A percentile compares a stretch with the other conserved stretches of the same genome.
These are phyloP conservation scores for Alternaria alternata DNA, from an alignment of 2,329 filamentous ascomycete species.

Conservation along the genomic window DNA sequence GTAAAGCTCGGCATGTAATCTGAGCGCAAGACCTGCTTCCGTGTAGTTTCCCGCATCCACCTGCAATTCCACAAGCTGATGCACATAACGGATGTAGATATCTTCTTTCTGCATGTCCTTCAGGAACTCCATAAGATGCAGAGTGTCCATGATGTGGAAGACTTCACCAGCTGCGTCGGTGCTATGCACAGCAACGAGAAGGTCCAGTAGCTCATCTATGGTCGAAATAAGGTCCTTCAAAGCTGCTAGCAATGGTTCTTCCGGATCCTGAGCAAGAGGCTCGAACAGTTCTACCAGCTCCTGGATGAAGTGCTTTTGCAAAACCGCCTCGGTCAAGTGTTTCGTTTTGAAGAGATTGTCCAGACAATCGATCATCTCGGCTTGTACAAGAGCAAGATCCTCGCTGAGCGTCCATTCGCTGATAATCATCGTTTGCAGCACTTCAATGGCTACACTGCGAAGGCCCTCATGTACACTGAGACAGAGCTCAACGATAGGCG, in stretches of 20 bases:
- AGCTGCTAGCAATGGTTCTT: constrained; percentile 78
- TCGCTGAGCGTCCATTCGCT: constrained; percentile 97
- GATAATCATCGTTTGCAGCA: constrained; percentile 96
- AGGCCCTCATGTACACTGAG: constrained; percentile 94
- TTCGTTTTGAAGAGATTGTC: constrained; percentile 91
- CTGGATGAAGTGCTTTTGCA: constrained; percentile 90
- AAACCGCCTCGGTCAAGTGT: constrained; percentile 83
- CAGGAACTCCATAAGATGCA: constrained; percentile 94
- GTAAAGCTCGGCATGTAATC: constrained; percentile 90
- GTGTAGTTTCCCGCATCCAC: constrained; percentile 77
- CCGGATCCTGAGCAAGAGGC: constrained; percentile 68
- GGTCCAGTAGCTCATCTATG: constrained; percentile 87
- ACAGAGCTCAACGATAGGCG: constrained; percentile 91
- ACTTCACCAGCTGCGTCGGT: constrained; percentile 77
- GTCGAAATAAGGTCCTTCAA: constrained; percentile 82
- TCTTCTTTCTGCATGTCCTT: constrained; percentile 97
- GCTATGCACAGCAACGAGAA: constrained; percentile 88
- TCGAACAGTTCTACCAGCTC: constrained; percentile 86
- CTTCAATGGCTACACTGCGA: constrained; percentile 87
- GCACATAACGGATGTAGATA: constrained; percentile 94
- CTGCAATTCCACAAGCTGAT: constrained; percentile 85
- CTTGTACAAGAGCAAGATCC: constrained; percentile 89
- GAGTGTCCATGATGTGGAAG: constrained; percentile 83
- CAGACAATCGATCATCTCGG: constrained; percentile 94
- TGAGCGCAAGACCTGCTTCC: constrained; percentile 87